Evolutionary conservation across 495 filamentous ascomycete genomes (phyloP).

Genomic region (Trichocladium uniseriatum): DNA sequence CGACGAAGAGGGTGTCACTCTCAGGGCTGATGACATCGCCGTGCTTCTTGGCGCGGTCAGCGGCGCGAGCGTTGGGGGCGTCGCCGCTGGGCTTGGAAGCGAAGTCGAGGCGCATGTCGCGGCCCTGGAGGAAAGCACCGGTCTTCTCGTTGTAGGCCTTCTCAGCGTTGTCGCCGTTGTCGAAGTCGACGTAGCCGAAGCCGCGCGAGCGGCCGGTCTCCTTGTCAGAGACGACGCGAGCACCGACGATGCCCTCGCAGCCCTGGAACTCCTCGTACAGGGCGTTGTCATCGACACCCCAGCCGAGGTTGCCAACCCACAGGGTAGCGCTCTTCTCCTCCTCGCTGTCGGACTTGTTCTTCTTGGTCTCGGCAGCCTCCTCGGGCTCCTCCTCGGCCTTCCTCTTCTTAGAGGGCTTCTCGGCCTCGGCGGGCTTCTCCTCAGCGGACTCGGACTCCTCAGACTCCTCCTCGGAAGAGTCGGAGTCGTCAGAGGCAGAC

Average conservation of each 20-base stretch:
- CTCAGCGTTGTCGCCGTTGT: constrained; percentile 54
- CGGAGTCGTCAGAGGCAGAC: constrained; percentile 13
- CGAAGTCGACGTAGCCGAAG: constrained; percentile 95
- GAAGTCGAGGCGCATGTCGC: constrained; percentile 82
- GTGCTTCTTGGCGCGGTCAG: constrained; percentile 61
- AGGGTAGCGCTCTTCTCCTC: constrained; percentile 52
- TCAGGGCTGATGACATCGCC: constrained; percentile 68
- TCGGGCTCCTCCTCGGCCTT: constrained; percentile 53
- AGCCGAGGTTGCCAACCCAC: constrained; percentile 90
- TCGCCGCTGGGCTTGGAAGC: constrained; percentile 57
- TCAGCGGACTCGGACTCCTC: constrained; percentile 39
- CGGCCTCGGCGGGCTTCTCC: constrained; percentile 35
- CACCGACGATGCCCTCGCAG: constrained; percentile 67
- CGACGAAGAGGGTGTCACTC: constrained; percentile 85
- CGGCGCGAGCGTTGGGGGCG: constrained; percentile 47
- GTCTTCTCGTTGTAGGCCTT: constrained; percentile 76
- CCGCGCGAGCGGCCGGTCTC: constrained; percentile 79
- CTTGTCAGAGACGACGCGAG: constrained; percentile 76
- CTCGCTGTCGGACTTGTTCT: constrained; percentile 59
- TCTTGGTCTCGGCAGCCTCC: constrained; percentile 55
- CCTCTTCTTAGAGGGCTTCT: constrained; percentile 40
- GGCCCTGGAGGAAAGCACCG: constrained; percentile 72
- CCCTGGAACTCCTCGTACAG: constrained; percentile 76
- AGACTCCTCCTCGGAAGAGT: constrained; percentile 17
- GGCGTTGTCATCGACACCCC: constrained; percentile 90